Percentiles rank a stretch among this genome's conserved stretches.
Conservation (phyloP, 129 eudicot genomes). For the Tagetes erecta region DNA sequence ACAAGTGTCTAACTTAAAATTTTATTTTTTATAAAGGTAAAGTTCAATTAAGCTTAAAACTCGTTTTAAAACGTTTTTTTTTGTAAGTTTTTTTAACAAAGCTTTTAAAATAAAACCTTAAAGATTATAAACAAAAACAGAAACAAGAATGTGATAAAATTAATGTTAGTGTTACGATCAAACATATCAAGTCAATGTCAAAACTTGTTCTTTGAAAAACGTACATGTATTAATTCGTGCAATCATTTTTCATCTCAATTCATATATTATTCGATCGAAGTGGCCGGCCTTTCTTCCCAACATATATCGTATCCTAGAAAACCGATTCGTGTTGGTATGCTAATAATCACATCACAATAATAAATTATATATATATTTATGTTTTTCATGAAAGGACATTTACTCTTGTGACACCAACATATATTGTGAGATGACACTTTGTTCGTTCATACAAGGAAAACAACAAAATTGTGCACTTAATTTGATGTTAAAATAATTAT, state of each 20-base stretch:
- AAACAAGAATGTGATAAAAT: background rate
- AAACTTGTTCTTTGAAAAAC: background rate
- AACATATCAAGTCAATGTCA: background rate
- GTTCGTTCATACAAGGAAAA: constrained; percentile 28
- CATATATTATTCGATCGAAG: background rate
- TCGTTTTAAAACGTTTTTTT: too few relatives aligned
- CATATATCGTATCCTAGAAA: background rate
- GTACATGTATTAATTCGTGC: background rate
- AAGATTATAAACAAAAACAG: background rate
- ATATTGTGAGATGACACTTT: constrained; percentile 33
- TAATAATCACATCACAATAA: background rate
- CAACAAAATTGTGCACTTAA: constrained; percentile 34
- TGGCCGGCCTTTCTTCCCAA: background rate
- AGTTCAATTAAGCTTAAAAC: too few relatives aligned
- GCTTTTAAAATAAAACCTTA: background rate
- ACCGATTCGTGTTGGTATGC: background rate
- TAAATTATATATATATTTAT: background rate
- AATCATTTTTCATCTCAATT: background rate
- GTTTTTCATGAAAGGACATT: constrained; percentile 28
- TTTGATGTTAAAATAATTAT: constrained; percentile 24
- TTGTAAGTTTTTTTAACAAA: too few relatives aligned
- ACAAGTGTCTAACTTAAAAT: too few relatives aligned
- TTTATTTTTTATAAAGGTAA: too few relatives aligned
- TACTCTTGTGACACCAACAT: constrained; percentile 29
- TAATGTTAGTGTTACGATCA: background rate